Conservation (phyloP, 176 grass and related monocot genomes). For the Chrysopogon serrulatus region DNA sequence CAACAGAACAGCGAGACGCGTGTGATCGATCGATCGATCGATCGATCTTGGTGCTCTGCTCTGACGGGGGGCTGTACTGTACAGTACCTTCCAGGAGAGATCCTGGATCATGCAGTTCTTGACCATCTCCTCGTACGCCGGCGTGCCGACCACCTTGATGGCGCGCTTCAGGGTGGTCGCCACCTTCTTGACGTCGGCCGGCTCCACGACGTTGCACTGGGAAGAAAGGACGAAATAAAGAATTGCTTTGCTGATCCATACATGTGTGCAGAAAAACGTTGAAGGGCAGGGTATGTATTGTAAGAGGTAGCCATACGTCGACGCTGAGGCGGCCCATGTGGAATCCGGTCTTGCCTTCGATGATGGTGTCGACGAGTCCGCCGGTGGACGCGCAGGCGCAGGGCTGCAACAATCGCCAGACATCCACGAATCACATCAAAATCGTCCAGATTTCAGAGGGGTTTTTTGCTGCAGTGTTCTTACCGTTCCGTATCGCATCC, state of each 20-base stretch:
- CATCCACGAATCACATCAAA: background rate
- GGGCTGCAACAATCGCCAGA: constrained; percentile 29
- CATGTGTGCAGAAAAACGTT: background rate
- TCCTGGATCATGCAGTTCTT: constrained; percentile 92
- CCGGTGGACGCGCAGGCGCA: constrained; percentile 68
- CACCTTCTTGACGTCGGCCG: constrained; percentile 62
- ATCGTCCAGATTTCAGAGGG: background rate
- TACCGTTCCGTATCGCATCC: constrained; percentile 88
- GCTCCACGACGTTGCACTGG: constrained; percentile 62
- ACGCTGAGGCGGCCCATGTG: constrained; percentile 87
- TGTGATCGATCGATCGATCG: background rate
- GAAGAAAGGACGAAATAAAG: background rate
- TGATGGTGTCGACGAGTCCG: constrained; percentile 81
- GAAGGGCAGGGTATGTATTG: background rate
- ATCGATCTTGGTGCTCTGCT: background rate
- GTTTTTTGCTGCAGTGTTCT: background rate
- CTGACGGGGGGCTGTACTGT: background rate
- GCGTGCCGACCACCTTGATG: constrained; percentile 56
- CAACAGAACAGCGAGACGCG: background rate
- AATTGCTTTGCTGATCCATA: background rate
- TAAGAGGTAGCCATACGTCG: constrained; percentile 30
- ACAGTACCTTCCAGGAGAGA: constrained; percentile 89
- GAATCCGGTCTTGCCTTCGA: constrained; percentile 87
- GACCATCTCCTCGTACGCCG: constrained; percentile 62
- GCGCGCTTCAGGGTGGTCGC: constrained; percentile 60